Evolutionary conservation across 306 rosid genomes (phyloP), one percentile per base, ranked within the genome.

Genomic region (Quercus alba): DNA sequence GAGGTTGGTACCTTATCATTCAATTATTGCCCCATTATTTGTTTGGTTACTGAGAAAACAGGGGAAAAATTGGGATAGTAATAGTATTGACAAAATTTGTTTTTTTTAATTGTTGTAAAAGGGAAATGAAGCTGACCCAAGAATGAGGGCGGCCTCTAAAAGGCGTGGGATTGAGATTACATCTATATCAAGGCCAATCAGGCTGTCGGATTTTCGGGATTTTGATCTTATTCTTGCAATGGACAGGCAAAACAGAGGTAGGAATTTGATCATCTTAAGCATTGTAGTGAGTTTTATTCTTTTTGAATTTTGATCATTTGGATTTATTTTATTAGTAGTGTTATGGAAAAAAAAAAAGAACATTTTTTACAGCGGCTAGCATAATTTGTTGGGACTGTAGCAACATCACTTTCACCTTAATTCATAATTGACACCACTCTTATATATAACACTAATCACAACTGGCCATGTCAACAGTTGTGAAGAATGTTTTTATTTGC

Each of bases 181-280:
- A 56, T 94, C 99, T 5, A 66, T 88, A 67, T 93, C 97, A 1
- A 91, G 99, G 90, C 97, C 99, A 20, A 85, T 95, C 79, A 81
- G 51, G 84, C 82, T 91, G 1, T 89, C 97, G 28, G 99, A 91
- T 93, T 93, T 95, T 77, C 68, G 81, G 73, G 97, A 91, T 63
- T 95, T 91, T 61, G 97, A 95, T 88, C 85, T 95, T 61, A 91
- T 94, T 81, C 97, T 94, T 72, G 98, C 97, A 0, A 94, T 94
- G 98, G 98, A 94, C 81, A 87, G 83, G 81, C 88, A 88, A 78
- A 94, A 94, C 83, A 88, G 84, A 89, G 94, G 97, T 93, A 66
- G 66, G 46, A 19, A 17, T 75, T 25, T 30, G 19, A 77, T 49
- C n/a, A 71, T 64, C 54, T 72, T 19, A 33, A 28, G 59, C 57